Percentiles rank a stretch among this genome's conserved stretches.
phyloP scores from a whole-genome alignment of 1,284 basidiomycete species.

The Salmacisia buchloeana region DNA sequence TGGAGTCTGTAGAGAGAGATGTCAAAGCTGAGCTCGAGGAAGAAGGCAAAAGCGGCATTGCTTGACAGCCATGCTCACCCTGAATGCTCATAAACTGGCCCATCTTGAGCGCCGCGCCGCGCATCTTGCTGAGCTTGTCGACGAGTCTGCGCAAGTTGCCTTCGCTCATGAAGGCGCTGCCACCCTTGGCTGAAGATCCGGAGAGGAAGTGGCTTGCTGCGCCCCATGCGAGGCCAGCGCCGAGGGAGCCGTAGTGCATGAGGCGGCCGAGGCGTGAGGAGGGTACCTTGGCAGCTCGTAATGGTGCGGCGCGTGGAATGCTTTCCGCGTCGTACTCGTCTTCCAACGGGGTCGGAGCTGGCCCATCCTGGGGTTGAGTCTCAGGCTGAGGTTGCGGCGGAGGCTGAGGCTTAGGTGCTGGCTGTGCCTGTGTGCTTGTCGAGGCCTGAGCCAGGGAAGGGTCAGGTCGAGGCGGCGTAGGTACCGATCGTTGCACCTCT shows the following conservation, averaged over 20 bases:
- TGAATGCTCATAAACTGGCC: conserved; percentile 98
- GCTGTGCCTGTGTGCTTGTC: background rate
- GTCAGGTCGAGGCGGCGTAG: no score
- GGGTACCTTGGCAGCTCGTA: conserved; percentile 44
- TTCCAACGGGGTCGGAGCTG: no score
- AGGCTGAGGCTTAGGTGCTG: background rate
- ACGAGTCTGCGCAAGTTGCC: conserved; percentile 80
- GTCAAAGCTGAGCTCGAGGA: background rate
- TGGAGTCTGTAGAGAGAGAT: conserved; percentile 51
- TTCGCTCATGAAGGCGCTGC: conserved; percentile 45
- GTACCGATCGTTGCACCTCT: background rate
- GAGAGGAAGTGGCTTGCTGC: conserved; percentile 35
- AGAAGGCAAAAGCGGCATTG: conserved; percentile 51
- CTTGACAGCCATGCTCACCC: conserved; percentile 48
- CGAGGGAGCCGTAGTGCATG: conserved; percentile 46
- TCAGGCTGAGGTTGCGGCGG: background rate
- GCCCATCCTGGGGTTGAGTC: no score
- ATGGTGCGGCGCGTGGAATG: conserved; percentile 28
- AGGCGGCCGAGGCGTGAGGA: conserved; percentile 47
- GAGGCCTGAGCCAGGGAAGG: background rate
- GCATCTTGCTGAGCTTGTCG: conserved; percentile 84
- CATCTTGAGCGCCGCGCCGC: conserved; percentile 90
- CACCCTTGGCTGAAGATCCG: conserved; percentile 12
- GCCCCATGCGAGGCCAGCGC: conserved; percentile 46
- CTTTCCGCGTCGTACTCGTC: conserved; percentile 45